Evolutionary conservation across 192 early-diverging fungal genomes (phyloP).

Genomic region (Thamnidium elegans): DNA sequence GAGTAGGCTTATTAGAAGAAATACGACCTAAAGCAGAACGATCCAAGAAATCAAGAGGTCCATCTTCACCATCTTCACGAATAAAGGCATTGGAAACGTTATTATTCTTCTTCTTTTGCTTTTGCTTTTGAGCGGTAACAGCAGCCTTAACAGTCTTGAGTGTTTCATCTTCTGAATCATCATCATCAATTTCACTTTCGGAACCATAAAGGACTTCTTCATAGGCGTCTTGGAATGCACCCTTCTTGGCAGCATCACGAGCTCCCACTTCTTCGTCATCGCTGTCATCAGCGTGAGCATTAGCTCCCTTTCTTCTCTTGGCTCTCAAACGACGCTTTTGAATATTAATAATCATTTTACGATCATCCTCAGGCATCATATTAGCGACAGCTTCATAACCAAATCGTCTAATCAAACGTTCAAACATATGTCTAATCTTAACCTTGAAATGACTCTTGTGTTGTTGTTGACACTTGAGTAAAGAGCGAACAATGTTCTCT

Average conservation of each 20-base stretch:
- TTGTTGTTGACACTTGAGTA: constrained; percentile 81
- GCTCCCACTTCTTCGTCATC: constrained; percentile 48
- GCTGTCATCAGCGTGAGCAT: constrained; percentile 37
- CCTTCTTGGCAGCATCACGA: constrained; percentile 45
- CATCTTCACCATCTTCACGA: constrained; percentile 63
- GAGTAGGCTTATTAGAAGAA: constrained; percentile 35
- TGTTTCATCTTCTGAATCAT: constrained; percentile 59
- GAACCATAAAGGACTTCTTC: constrained; percentile 91
- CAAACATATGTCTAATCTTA: constrained; percentile 89
- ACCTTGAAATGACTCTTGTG: constrained; percentile 89
- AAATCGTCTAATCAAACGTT: constrained; percentile 85
- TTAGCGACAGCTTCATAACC: constrained; percentile 74
- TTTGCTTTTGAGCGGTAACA: constrained; percentile 9
- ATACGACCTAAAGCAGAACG: constrained; percentile 61
- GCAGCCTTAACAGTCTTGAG: constrained; percentile 31
- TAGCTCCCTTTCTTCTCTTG: constrained; percentile 69
- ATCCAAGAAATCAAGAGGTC: constrained; percentile 90
- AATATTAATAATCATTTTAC: constrained; percentile 89
- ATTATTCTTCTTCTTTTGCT: constrained; percentile 36
- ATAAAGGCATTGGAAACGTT: constrained; percentile 51
- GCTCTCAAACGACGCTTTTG: constrained; percentile 82
- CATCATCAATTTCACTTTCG: constrained; percentile 85
- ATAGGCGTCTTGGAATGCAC: constrained; percentile 69
- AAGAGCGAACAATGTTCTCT: constrained; percentile 64
- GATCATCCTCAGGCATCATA: constrained; percentile 82